These are phyloP conservation scores for Ustilago crameri DNA, from an alignment of 1,284 basidiomycete species.

Conservation along the genomic window DNA sequence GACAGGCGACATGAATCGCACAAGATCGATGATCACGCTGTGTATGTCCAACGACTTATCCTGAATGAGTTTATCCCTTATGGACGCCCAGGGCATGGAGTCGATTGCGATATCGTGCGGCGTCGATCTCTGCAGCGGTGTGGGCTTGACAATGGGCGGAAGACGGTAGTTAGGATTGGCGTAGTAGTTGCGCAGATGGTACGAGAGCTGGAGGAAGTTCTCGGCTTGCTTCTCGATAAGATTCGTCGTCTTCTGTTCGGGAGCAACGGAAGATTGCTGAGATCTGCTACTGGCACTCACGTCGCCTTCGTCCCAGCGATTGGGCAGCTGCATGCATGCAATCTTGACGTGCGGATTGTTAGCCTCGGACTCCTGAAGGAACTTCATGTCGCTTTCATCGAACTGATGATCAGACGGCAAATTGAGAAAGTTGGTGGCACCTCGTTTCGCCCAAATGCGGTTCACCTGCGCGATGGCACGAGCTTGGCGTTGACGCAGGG, in stretches of 20 bases:
- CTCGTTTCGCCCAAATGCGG: slow-evolving; percentile 36
- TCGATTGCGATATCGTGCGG: slow-evolving; percentile 55
- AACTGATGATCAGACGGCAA: slow-evolving; percentile 23
- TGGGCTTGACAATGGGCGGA: slow-evolving; percentile 47
- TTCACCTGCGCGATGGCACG: slow-evolving; percentile 32
- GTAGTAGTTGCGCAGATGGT: slow-evolving; percentile 44
- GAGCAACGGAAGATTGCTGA: neutral
- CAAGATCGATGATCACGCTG: slow-evolving; percentile 28
- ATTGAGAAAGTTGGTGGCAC: slow-evolving; percentile 24
- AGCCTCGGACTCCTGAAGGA: slow-evolving; percentile 22
- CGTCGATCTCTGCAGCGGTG: slow-evolving; percentile 42
- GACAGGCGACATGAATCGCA: slow-evolving; percentile 17
- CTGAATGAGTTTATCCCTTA: slow-evolving; percentile 54
- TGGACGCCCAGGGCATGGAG: slow-evolving; percentile 26
- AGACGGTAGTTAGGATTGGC: slow-evolving; percentile 46
- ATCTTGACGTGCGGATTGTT: slow-evolving; percentile 33
- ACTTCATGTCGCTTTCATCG: slow-evolving; percentile 23
- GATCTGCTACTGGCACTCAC: neutral
- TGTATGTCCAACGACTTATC: slow-evolving; percentile 33
- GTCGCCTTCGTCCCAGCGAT: slow-evolving; percentile 45
- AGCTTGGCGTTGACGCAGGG: slow-evolving; percentile 14
- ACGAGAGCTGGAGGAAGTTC: slow-evolving; percentile 26
- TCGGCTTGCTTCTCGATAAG: slow-evolving; percentile 31
- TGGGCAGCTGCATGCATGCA: slow-evolving; percentile 21
- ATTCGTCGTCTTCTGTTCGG: slow-evolving; percentile 4